Evolutionary conservation across 805 yeast genomes (phyloP).

Genomic region (Metschnikowia henanensis): DNA sequence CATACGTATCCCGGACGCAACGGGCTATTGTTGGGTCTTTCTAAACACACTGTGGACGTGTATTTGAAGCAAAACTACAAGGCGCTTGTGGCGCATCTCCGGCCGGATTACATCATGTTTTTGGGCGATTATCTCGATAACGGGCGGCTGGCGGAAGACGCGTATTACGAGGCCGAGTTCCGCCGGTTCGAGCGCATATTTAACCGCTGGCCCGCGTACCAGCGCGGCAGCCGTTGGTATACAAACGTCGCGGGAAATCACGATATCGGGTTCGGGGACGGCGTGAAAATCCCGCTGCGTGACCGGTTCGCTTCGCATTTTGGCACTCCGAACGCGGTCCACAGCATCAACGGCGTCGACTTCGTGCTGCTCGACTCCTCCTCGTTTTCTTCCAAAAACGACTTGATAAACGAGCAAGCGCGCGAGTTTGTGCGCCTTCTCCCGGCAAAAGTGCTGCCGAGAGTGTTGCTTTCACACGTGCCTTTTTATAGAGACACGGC

Average conservation of each 20-base stretch:
- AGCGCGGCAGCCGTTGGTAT: slow-evolving; percentile 28
- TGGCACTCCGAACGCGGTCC: slow-evolving; percentile 32
- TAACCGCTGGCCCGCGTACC: slow-evolving; percentile 19
- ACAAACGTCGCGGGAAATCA: slow-evolving; percentile 33
- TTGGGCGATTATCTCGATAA: slow-evolving; percentile 45
- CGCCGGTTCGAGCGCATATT: slow-evolving; percentile 36
- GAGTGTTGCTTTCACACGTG: slow-evolving; percentile 26
- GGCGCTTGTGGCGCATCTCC: slow-evolving; percentile 28
- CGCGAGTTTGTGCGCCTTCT: slow-evolving; percentile 16
- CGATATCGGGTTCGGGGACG: slow-evolving; percentile 28
- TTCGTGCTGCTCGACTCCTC: slow-evolving; percentile 24
- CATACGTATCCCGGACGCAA: slow-evolving; percentile 46
- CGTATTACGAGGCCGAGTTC: slow-evolving; percentile 30
- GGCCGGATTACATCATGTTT: slow-evolving; percentile 39
- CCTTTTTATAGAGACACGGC: slow-evolving; percentile 24
- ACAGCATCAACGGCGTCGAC: slow-evolving; percentile 32
- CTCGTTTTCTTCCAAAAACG: slow-evolving; percentile 18
- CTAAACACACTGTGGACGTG: slow-evolving; percentile 42
- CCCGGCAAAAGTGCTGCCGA: slow-evolving; percentile 14
- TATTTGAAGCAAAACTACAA: slow-evolving; percentile 39
- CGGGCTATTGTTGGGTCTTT: slow-evolving; percentile 28
- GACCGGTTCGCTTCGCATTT: slow-evolving; percentile 31
- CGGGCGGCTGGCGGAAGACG: slow-evolving; percentile 35
- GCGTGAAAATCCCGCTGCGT: slow-evolving; percentile 25
- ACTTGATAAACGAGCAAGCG: slow-evolving; percentile 14